Conservation (phyloP, 768 basidiomycete species). For the Cubamyces lactineus region DNA sequence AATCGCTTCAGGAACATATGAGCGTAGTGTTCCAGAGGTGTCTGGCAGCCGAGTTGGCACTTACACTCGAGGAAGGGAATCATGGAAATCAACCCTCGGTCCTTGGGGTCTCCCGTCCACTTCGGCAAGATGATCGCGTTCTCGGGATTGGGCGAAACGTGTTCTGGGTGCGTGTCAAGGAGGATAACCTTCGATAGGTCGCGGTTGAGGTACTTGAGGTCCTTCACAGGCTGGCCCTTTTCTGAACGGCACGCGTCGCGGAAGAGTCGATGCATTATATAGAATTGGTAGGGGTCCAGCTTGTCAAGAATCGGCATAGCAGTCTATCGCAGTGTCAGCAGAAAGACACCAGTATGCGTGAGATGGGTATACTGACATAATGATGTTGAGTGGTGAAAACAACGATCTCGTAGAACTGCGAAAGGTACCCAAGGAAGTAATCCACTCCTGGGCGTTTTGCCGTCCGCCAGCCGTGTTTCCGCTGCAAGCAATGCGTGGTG, state of each 20-base stretch:
- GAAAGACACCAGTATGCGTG: neutral
- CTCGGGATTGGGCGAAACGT: conserved; percentile 79
- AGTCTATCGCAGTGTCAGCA: conserved; percentile 55
- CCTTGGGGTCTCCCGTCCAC: conserved; percentile 83
- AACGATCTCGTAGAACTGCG: conserved; percentile 98
- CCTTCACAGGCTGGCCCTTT: conserved; percentile 89
- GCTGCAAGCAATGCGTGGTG: conserved; percentile 45
- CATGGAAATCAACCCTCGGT: conserved; percentile 82
- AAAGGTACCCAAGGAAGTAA: conserved; percentile 96
- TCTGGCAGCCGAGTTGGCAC: conserved; percentile 33
- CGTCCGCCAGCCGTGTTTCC: conserved; percentile 94
- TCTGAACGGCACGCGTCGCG: conserved; percentile 87
- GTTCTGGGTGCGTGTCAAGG: conserved; percentile 84
- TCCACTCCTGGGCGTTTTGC: conserved; percentile 98
- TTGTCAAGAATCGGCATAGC: conserved; percentile 88
- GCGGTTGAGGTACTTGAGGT: conserved; percentile 93
- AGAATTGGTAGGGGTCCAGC: conserved; percentile 92
- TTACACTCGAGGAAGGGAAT: conserved; percentile 96
- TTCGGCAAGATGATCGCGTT: conserved; percentile 83
- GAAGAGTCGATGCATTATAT: conserved; percentile 88
- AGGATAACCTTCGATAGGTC: conserved; percentile 88
- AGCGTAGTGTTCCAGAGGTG: too few species aligned
- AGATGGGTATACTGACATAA: conserved; percentile 66
- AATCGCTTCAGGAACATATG: too few species aligned
- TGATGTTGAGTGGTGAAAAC: conserved; percentile 89